Conservation (phyloP, 2,329 filamentous ascomycete genomes). For the Botrytis fragariae region DNA sequence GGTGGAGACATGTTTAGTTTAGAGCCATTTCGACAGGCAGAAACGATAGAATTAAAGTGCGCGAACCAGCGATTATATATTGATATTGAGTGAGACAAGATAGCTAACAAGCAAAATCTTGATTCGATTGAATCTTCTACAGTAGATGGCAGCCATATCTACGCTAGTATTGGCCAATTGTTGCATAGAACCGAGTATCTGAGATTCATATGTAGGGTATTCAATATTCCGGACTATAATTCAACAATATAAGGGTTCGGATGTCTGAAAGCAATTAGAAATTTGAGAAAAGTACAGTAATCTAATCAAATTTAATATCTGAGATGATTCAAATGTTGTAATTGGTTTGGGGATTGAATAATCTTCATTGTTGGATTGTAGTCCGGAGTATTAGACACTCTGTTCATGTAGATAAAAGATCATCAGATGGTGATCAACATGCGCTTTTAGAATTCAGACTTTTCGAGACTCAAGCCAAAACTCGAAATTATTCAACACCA, state of each 20-base stretch:
- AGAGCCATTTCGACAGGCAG: background rate
- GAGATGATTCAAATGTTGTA: too few relatives aligned
- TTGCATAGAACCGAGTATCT: background rate
- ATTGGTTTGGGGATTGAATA: too few relatives aligned
- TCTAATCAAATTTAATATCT: too few relatives aligned
- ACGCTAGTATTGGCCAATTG: background rate
- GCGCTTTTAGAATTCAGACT: background rate
- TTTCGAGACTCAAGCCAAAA: fast-evolving
- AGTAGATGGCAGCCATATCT: background rate
- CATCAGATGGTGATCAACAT: background rate
- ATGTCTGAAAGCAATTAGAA: too few relatives aligned
- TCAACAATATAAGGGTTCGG: too few relatives aligned
- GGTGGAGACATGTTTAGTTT: background rate
- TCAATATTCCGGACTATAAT: too few relatives aligned
- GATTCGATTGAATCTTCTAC: background rate
- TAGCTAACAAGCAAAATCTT: background rate
- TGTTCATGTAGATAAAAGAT: background rate
- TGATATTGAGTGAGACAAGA: background rate
- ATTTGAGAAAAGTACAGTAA: too few relatives aligned
- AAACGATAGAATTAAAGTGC: background rate
- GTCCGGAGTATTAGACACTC: too few relatives aligned
- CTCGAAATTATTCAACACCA: background rate
- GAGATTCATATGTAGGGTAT: background rate
- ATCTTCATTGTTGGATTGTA: too few relatives aligned
- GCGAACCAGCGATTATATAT: background rate